These are phyloP conservation scores for Saccharomyces pastorianus DNA, from an alignment of 1,139 yeast species.

Conservation along the genomic window DNA sequence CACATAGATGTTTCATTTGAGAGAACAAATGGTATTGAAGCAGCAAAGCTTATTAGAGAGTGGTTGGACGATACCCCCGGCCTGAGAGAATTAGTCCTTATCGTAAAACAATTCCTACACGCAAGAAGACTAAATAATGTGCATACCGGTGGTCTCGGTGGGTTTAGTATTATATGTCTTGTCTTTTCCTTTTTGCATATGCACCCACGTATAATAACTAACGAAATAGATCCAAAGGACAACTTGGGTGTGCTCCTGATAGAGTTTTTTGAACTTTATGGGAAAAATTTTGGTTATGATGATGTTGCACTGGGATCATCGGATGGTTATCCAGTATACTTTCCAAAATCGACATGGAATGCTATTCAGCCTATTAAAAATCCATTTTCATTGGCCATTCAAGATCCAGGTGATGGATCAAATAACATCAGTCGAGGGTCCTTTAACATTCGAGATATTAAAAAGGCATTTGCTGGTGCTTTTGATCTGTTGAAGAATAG, in stretches of 20 bases:
- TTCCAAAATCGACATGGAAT: constrained; percentile 49
- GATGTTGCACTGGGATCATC: constrained; percentile 61
- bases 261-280: constrained; percentile 90
- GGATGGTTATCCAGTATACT: constrained; percentile 47
- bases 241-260: constrained; percentile 83
- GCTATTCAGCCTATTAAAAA: constrained; percentile 42
- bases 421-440: constrained; percentile 87
- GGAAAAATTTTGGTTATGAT: constrained; percentile 84
- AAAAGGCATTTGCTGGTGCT: constrained; percentile 88
- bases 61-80: constrained; percentile 79
- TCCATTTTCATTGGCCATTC: constrained; percentile 67
- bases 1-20: constrained; percentile 92
- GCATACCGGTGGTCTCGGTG: constrained; percentile 95
- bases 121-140: constrained; percentile 79
- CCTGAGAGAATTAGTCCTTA: constrained; percentile 71
- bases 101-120: constrained; percentile 81
- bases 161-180: constrained; percentile 83
- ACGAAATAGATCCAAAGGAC: constrained; percentile 59
- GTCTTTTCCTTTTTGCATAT: constrained; percentile 71
- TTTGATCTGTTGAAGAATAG: constrained; percentile 68
- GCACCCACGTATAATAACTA: constrained; percentile 72
- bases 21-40: constrained; percentile 74
- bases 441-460: constrained; percentile 71
- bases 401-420: constrained; percentile 78
- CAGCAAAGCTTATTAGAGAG: constrained; percentile 68